phyloP scores from a whole-genome alignment of 805 yeast species.

The Candida sanyiensis region DNA sequence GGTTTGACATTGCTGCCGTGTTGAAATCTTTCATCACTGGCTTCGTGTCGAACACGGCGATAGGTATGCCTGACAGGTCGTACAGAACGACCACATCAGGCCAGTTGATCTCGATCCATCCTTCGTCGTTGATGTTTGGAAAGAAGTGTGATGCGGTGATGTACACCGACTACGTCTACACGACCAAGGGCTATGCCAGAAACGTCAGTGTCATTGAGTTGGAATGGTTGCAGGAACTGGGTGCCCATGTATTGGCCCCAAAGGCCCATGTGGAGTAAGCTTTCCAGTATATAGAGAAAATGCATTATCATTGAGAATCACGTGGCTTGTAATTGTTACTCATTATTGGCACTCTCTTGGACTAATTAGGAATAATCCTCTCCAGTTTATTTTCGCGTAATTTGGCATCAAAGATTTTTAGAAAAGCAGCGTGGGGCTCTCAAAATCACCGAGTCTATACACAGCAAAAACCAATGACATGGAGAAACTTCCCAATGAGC shows the following conservation, averaged over 20 bases:
- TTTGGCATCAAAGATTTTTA: not conserved
- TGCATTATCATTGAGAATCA: not conserved
- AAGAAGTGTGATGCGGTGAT: slow-evolving; percentile 76
- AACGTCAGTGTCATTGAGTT: slow-evolving; percentile 77
- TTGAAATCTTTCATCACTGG: slow-evolving; percentile 81
- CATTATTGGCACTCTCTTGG: not conserved
- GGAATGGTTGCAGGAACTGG: slow-evolving; percentile 77
- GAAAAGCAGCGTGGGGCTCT: too few relatives aligned
- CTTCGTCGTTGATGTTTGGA: slow-evolving; percentile 85
- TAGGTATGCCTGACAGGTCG: slow-evolving; percentile 92
- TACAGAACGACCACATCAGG: slow-evolving; percentile 82
- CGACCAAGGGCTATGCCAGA: slow-evolving; percentile 89
- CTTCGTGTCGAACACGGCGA: slow-evolving; percentile 81
- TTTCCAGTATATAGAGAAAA: too few relatives aligned
- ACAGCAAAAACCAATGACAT: not conserved
- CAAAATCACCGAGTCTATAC: not conserved
- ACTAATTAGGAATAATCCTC: too few relatives aligned
- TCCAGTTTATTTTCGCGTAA: too few relatives aligned
- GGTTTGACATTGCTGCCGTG: slow-evolving; percentile 50
- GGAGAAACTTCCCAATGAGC: slow-evolving; percentile 1
- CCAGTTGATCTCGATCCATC: slow-evolving; percentile 83
- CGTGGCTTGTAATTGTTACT: not conserved
- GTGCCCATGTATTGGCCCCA: slow-evolving; percentile 19
- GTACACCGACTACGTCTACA: slow-evolving; percentile 92
- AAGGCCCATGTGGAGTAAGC: slow-evolving; percentile 6